Percentiles rank a stretch among this genome's conserved stretches.
These are phyloP conservation scores for Aspergillus ellipticus DNA, from an alignment of 495 filamentous ascomycete species.

Conservation along the genomic window DNA sequence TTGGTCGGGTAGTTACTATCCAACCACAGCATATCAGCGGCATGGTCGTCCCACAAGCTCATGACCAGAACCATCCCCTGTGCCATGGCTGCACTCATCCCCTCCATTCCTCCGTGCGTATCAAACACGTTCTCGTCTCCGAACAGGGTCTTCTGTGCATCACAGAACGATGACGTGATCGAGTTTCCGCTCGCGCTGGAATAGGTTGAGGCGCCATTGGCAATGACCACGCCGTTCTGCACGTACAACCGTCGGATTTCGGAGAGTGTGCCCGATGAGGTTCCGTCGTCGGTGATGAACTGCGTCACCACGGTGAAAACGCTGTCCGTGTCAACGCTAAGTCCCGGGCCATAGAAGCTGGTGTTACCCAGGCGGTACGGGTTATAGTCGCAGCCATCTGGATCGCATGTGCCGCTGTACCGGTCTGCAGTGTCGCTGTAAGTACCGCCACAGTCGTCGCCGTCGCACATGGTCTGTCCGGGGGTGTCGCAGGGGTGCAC, in stretches of 20 bases:
- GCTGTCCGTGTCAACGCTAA: conserved; percentile 59
- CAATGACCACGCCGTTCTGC: conserved; percentile 61
- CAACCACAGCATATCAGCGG: conserved; percentile 75
- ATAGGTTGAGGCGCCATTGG: conserved; percentile 53
- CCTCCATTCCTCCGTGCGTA: conserved; percentile 53
- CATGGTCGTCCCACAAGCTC: conserved; percentile 71
- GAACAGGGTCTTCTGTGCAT: conserved; percentile 55
- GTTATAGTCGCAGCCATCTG: conserved; percentile 80
- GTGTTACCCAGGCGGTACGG: conserved; percentile 62
- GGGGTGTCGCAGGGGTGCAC: conserved; percentile 62
- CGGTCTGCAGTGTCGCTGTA: conserved; percentile 30
- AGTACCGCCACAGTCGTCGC: conserved; percentile 51
- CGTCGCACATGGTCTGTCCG: conserved; percentile 55
- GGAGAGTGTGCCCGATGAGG: conserved; percentile 48
- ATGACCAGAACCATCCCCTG: conserved; percentile 66
- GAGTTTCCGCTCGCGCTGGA: conserved; percentile 50
- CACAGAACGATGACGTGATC: conserved; percentile 62
- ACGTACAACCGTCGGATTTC: conserved; percentile 72
- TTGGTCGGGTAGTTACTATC: conserved; percentile 65
- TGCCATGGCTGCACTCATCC: conserved; percentile 54
- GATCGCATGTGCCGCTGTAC: conserved; percentile 62
- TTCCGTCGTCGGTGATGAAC: conserved; percentile 59
- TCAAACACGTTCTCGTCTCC: conserved; percentile 58
- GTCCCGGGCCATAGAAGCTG: conserved; percentile 59
- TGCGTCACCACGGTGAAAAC: conserved; percentile 68